A percentile compares a stretch with the other conserved stretches of the same genome.
phyloP scores from a whole-genome alignment of 1,284 basidiomycete genomes.

The Kwoniella shivajii region DNA sequence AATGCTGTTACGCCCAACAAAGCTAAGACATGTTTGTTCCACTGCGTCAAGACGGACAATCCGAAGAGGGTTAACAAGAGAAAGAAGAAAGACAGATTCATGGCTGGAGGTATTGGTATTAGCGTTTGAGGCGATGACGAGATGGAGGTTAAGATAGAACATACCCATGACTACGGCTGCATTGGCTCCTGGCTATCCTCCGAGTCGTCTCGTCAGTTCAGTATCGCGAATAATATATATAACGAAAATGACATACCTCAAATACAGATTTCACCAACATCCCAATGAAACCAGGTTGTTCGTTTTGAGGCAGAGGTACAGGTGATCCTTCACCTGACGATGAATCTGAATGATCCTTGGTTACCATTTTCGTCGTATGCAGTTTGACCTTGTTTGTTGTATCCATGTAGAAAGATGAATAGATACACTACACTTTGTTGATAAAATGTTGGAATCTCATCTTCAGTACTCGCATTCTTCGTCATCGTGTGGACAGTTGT shows the following conservation, averaged over 20 bases:
- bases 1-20: constrained; percentile 37
- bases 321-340: constrained; percentile 9
- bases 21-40: constrained; percentile 48
- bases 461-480: too few relatives aligned
- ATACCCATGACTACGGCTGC: constrained; percentile 44
- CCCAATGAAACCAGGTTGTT: constrained; percentile 37
- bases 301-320: constrained; percentile 5
- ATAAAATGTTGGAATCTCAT: too few relatives aligned
- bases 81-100: constrained; percentile 53
- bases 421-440: too few relatives aligned
- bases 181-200: constrained; percentile 52
- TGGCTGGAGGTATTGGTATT: constrained; percentile 33
- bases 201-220: background rate
- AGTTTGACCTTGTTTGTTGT: background rate
- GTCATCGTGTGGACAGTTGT: background rate
- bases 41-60: constrained; percentile 44
- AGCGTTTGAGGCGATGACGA: background rate
- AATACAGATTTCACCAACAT: constrained; percentile 47
- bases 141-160: background rate
- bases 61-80: constrained; percentile 47
- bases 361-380: constrained; percentile 21
- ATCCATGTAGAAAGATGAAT: background rate
- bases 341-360: constrained; percentile 12
- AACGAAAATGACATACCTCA: constrained; percentile 36
- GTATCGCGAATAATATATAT: background rate